These are phyloP conservation scores for Saccharomyces kudriavzevii DNA, from an alignment of 805 yeast genomes.

Conservation along the genomic window DNA sequence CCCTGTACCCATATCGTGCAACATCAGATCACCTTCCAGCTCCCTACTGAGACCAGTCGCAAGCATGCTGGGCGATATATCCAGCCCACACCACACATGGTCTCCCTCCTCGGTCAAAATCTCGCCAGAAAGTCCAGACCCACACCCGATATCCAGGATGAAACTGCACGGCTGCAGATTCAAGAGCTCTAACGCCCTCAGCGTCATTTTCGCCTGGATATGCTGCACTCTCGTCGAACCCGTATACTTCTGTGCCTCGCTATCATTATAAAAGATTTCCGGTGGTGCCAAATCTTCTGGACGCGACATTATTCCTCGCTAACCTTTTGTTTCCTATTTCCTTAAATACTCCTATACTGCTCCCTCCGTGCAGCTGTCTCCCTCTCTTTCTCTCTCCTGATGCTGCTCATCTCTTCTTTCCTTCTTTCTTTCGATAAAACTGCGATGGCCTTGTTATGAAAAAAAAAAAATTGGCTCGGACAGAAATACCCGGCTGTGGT, in stretches of 20 bases:
- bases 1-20: slow-evolving; percentile 90
- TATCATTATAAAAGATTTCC: slow-evolving; percentile 85
- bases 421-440: neutral
- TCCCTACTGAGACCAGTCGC: slow-evolving; percentile 90
- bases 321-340: neutral
- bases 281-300: slow-evolving; percentile 97
- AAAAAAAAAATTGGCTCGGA: neutral
- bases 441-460: too few species aligned
- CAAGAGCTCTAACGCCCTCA: slow-evolving; percentile 81
- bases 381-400: neutral
- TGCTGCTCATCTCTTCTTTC: neutral
- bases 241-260: slow-evolving; percentile 85
- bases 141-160: slow-evolving; percentile 90
- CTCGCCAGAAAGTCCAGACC: slow-evolving; percentile 93
- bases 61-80: slow-evolving; percentile 90
- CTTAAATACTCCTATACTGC: neutral
- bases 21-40: slow-evolving; percentile 84
- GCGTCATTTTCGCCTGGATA: slow-evolving; percentile 95
- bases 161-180: slow-evolving; percentile 62
- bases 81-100: slow-evolving; percentile 93
- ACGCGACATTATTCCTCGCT: slow-evolving; percentile 60
- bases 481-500: neutral
- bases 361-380: neutral
- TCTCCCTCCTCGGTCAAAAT: slow-evolving; percentile 81
- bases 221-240: slow-evolving; percentile 94